These are phyloP conservation scores for Juncus inflexus DNA, from an alignment of 176 grass and related monocot species.

Conservation along the genomic window DNA sequence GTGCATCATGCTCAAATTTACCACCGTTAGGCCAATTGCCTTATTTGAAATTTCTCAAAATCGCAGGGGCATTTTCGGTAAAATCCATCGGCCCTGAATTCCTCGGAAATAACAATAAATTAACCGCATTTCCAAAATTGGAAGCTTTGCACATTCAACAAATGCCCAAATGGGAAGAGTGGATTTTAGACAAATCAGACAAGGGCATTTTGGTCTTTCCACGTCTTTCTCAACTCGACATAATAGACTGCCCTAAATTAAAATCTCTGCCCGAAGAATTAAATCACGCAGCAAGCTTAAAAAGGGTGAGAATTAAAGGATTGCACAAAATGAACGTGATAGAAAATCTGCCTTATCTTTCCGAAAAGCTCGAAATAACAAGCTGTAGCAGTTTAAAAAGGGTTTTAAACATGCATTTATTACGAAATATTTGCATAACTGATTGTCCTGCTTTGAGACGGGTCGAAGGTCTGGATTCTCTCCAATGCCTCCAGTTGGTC, in stretches of 20 bases:
- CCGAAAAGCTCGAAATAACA: background rate
- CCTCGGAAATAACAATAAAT: background rate
- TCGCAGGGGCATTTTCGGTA: background rate
- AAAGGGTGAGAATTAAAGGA: background rate
- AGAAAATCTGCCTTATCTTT: constrained; percentile 18
- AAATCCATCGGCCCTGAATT: constrained; percentile 26
- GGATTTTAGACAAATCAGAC: constrained; percentile 17
- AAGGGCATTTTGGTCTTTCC: constrained; percentile 7
- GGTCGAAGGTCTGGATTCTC: constrained; percentile 1
- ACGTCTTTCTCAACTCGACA: background rate
- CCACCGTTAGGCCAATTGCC: constrained; percentile 26
- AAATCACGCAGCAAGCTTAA: background rate
- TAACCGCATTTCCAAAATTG: constrained; percentile 26
- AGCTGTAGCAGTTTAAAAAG: background rate
- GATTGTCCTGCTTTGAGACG: background rate
- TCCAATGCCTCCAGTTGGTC: background rate
- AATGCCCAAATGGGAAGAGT: constrained; percentile 38
- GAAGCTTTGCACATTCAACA: background rate
- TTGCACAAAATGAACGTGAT: constrained; percentile 13
- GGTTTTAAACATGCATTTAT: constrained; percentile 19
- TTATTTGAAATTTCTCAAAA: constrained; percentile 19
- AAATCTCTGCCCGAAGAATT: constrained; percentile 27
- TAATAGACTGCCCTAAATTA: constrained; percentile 1
- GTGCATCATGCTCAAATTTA: constrained; percentile 3
- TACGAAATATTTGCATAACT: background rate